Conservation (phyloP, 2,329 filamentous ascomycete genomes). For the Sporothrix humicola region DNA sequence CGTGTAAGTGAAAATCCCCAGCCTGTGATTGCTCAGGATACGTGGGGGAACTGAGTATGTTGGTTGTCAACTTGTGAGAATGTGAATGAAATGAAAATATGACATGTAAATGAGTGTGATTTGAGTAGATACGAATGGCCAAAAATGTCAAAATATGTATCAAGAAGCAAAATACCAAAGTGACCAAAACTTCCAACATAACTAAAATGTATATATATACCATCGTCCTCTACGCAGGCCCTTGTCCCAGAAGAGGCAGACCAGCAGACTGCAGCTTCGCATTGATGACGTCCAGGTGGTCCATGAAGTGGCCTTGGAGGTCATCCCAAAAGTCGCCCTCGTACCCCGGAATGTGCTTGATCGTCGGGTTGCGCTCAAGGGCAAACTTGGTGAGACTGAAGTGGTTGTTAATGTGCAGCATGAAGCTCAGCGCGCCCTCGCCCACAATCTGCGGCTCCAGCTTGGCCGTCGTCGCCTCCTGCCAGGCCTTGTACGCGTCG, state of each 20-base stretch:
- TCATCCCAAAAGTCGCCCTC: conserved; percentile 30
- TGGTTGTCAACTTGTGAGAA: neutral
- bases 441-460: conserved; percentile 32
- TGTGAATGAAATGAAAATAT: conserved; percentile 1
- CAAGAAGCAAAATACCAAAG: neutral
- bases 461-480: conserved; percentile 38
- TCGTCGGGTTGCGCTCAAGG: conserved; percentile 19
- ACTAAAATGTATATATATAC: neutral
- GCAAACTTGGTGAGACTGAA: conserved; percentile 33
- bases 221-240: neutral
- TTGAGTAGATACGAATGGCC: neutral
- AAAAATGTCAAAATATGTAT: neutral
- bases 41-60: neutral
- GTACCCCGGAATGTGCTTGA: conserved; percentile 27
- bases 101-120: neutral
- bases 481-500: conserved; percentile 45
- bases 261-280: conserved; percentile 19
- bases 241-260: conserved; percentile 5
- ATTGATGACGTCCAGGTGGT: conserved; percentile 33
- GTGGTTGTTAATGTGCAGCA: conserved; percentile 37
- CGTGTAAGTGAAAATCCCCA: neutral
- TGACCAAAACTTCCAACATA: neutral
- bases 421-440: conserved; percentile 33
- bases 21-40: neutral
- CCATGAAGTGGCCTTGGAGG: conserved; percentile 32